phyloP scores from a whole-genome alignment of 2,329 filamentous ascomycete genomes.

The Sordariomycetes sp. region DNA sequence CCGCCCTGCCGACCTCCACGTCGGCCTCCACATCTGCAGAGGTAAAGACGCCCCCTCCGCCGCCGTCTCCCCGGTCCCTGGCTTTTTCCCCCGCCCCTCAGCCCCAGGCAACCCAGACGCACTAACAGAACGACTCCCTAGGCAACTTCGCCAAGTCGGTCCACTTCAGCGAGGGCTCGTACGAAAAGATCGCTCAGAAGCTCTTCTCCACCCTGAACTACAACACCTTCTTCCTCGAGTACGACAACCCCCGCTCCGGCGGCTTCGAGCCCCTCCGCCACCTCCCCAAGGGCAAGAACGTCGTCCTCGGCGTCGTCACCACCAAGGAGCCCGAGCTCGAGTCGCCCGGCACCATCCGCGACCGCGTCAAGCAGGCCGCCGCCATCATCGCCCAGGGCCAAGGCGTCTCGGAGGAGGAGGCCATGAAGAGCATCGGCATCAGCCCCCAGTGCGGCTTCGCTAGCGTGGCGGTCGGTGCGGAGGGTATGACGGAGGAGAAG shows the following conservation, averaged over 20 bases:
- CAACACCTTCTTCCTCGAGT: constrained; percentile 48
- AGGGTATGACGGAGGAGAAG: constrained; percentile 50
- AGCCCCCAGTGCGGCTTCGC: constrained; percentile 62
- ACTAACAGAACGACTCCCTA: background rate
- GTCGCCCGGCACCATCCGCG: constrained; percentile 38
- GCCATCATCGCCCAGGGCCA: constrained; percentile 54
- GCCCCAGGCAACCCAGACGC: background rate
- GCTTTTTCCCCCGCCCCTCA: background rate
- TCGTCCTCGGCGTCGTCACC: constrained; percentile 47
- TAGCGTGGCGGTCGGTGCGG: constrained; percentile 51
- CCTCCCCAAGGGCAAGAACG: constrained; percentile 46
- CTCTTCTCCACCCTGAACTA: constrained; percentile 46
- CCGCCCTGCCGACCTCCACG: constrained; percentile 51
- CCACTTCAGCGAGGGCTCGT: constrained; percentile 51
- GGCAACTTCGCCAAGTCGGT: constrained; percentile 48
- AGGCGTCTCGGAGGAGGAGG: constrained; percentile 46
- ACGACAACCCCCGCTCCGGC: constrained; percentile 45
- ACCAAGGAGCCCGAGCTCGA: constrained; percentile 46
- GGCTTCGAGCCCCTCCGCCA: constrained; percentile 48
- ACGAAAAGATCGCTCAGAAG: constrained; percentile 47
- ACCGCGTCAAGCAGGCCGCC: constrained; percentile 41
- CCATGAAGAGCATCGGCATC: constrained; percentile 50
- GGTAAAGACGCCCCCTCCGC: constrained; percentile 5
- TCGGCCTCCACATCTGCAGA: constrained; percentile 52
- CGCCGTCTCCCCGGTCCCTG: background rate